Conservation (phyloP, 1,284 basidiomycete species). For the Pseudozyma hubeiensis region DNA sequence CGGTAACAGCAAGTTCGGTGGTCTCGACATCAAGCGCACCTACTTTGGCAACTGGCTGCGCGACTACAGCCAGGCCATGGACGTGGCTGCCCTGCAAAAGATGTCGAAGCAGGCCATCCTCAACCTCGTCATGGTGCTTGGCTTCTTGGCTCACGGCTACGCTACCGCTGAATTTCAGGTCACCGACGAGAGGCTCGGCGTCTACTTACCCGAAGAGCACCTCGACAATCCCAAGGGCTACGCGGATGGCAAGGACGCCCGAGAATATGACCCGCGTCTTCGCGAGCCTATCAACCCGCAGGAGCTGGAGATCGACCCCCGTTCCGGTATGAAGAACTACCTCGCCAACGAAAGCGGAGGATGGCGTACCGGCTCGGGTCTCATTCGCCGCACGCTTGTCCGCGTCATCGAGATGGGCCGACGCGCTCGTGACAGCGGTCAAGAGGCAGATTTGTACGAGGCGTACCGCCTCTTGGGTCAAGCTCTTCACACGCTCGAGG, state of each 20-base stretch:
- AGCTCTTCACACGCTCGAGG: slow-evolving; percentile 81
- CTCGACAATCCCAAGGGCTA: slow-evolving; percentile 72
- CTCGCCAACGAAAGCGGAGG: slow-evolving; percentile 80
- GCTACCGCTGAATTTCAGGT: slow-evolving; percentile 82
- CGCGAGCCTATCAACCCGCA: slow-evolving; percentile 80
- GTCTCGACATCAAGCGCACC: slow-evolving; percentile 65
- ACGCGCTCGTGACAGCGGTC: slow-evolving; percentile 73
- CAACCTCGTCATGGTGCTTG: slow-evolving; percentile 79
- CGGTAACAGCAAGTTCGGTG: slow-evolving; percentile 59
- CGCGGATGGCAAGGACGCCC: slow-evolving; percentile 82
- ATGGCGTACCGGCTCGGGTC: slow-evolving; percentile 89
- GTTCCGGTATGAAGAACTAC: slow-evolving; percentile 95
- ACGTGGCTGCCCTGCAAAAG: slow-evolving; percentile 75
- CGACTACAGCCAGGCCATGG: slow-evolving; percentile 66
- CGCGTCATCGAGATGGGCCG: slow-evolving; percentile 75
- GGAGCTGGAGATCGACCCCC: slow-evolving; percentile 86
- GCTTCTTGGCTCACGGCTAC: slow-evolving; percentile 72
- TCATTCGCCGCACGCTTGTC: slow-evolving; percentile 82
- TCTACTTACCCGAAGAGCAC: slow-evolving; percentile 88
- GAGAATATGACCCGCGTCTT: slow-evolving; percentile 80
- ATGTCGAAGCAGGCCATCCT: slow-evolving; percentile 77
- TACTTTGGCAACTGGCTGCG: slow-evolving; percentile 66
- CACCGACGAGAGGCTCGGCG: slow-evolving; percentile 84
- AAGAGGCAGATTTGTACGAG: slow-evolving; percentile 79
- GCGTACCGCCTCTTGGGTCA: slow-evolving; percentile 63